Conservation (phyloP, 257 asterid species). For the Echium plantagineum region DNA sequence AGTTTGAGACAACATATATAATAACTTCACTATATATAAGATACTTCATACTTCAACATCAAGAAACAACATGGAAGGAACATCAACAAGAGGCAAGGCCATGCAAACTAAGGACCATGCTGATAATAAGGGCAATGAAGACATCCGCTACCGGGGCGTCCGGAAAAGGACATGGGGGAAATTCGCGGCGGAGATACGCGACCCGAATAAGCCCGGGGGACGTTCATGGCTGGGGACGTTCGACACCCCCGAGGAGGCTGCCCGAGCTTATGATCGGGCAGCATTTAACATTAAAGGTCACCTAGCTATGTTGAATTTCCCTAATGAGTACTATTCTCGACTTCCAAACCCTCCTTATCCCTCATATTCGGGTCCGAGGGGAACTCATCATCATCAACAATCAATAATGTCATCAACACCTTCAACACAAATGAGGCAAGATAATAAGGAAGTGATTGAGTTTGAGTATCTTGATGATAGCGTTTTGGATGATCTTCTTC, state of each 20-base stretch:
- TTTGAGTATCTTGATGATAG: constrained; percentile 38
- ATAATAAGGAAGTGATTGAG: constrained; percentile 31
- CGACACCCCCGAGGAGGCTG: constrained; percentile 55
- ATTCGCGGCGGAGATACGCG: constrained; percentile 66
- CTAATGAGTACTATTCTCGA: constrained; percentile 42
- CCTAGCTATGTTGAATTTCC: constrained; percentile 48
- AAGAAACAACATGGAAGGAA: constrained; percentile 29
- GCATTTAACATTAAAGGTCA: constrained; percentile 45
- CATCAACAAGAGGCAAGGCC: constrained; percentile 37
- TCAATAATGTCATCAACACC: constrained; percentile 13
- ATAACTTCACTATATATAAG: no score
- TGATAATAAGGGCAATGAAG: constrained; percentile 17
- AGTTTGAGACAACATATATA: constrained; percentile 7
- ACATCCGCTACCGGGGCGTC: constrained; percentile 44
- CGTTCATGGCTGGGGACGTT: constrained; percentile 63
- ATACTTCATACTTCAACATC: background rate
- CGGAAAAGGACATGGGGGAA: constrained; percentile 60
- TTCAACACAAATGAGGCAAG: constrained; percentile 8
- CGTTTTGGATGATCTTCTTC: constrained; percentile 51
- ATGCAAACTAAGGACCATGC: constrained; percentile 33
- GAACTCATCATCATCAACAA: background rate
- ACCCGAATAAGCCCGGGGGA: constrained; percentile 40
- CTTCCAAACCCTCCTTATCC: constrained; percentile 40
- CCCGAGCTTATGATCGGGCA: constrained; percentile 34
- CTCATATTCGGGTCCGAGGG: constrained; percentile 3